Evolutionary conservation across 2,329 filamentous ascomycete species (phyloP).

Genomic region (Fusarium lyarnte): DNA sequence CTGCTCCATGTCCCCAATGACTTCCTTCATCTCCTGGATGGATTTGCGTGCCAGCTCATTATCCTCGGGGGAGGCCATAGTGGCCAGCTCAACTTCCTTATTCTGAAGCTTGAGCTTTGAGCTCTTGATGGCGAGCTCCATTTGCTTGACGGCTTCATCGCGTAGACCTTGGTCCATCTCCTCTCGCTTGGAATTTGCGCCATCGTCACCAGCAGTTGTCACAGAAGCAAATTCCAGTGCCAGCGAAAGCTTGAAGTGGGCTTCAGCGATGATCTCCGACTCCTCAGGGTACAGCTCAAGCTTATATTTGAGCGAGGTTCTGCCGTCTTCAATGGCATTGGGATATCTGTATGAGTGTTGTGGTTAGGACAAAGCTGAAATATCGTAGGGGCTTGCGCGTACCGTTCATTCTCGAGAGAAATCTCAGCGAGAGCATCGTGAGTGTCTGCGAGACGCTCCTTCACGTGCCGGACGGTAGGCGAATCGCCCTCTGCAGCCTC

Average conservation of each 20-base stretch:
- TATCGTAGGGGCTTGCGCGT: conserved; percentile 32
- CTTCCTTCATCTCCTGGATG: conserved; percentile 79
- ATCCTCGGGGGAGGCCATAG: conserved; percentile 71
- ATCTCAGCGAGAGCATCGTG: conserved; percentile 96
- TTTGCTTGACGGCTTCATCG: conserved; percentile 75
- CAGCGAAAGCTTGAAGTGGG: conserved; percentile 94
- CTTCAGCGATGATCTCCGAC: conserved; percentile 88
- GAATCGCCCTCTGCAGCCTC: conserved; percentile 53
- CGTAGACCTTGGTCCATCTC: conserved; percentile 74
- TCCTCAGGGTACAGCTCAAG: conserved; percentile 80
- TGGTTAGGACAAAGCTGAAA: background rate
- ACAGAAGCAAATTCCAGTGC: conserved; percentile 94
- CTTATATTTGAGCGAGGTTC: conserved; percentile 81
- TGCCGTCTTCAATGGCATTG: conserved; percentile 86
- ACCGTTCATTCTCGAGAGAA: conserved; percentile 93
- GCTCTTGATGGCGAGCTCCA: conserved; percentile 78
- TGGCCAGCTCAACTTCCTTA: conserved; percentile 73
- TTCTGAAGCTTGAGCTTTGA: conserved; percentile 75
- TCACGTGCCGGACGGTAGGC: conserved; percentile 66
- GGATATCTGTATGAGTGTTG: conserved; percentile 66
- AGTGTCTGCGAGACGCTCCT: conserved; percentile 89
- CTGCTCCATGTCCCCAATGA: conserved; percentile 81
- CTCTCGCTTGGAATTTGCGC: conserved; percentile 57
- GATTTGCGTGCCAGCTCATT: conserved; percentile 69
- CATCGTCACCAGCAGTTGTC: conserved; percentile 64